Conservation (phyloP, 2,329 filamentous ascomycete species). For the Huntiella bhutanensis region DNA sequence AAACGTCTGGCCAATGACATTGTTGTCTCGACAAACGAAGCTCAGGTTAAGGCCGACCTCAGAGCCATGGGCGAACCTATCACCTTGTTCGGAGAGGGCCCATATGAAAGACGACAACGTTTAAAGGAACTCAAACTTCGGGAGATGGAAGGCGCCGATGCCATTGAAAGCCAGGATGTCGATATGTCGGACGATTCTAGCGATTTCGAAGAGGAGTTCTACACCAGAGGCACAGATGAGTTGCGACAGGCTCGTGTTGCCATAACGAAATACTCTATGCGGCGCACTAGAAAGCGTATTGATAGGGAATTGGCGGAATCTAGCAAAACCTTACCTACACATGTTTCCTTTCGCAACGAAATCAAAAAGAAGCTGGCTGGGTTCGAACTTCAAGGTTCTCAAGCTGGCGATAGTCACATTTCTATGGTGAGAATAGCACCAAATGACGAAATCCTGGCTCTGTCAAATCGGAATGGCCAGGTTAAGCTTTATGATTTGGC, state of each 20-base stretch:
- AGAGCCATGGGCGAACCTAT: constrained; percentile 83
- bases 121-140: constrained; percentile 63
- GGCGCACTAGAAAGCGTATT: constrained; percentile 58
- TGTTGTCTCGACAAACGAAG: constrained; percentile 85
- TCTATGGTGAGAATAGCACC: constrained; percentile 86
- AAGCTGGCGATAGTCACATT: constrained; percentile 78
- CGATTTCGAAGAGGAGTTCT: constrained; percentile 80
- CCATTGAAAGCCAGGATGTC: constrained; percentile 17
- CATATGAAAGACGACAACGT: constrained; percentile 68
- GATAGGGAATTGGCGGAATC: constrained; percentile 64
- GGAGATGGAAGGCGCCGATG: constrained; percentile 41
- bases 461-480: constrained; percentile 82
- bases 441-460: constrained; percentile 63
- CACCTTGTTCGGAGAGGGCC: constrained; percentile 83
- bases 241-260: constrained; percentile 58
- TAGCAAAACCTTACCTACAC: constrained; percentile 66
- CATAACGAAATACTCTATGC: constrained; percentile 70
- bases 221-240: constrained; percentile 60
- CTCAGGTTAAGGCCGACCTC: constrained; percentile 59
- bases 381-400: constrained; percentile 84
- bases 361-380: constrained; percentile 66
- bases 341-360: constrained; percentile 79
- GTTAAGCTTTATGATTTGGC: constrained; percentile 75
- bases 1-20: constrained; percentile 79
- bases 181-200: constrained; percentile 31